A percentile compares a stretch with the other conserved stretches of the same genome.
Conservation (phyloP, 306 rosid genomes). For the Casuarina glauca region DNA sequence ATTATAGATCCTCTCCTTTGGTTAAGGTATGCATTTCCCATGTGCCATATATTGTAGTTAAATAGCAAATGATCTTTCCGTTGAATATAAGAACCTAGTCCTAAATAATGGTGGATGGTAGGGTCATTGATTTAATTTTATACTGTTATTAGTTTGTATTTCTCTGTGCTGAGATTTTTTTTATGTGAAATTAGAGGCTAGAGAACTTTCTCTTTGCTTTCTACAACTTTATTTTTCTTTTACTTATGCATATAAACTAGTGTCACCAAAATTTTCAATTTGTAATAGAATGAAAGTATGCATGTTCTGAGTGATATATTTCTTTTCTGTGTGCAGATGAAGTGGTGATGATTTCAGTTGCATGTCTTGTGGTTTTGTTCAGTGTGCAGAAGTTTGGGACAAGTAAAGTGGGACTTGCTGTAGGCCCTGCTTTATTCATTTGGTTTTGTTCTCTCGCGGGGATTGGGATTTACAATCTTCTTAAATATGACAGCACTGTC, state of each 20-base stretch:
- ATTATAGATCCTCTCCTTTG: neutral
- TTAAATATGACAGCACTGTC: slow-evolving; percentile 71
- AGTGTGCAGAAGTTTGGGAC: slow-evolving; percentile 97
- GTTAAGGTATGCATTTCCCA: neutral
- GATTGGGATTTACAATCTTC: slow-evolving; percentile 84
- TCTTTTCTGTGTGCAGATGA: slow-evolving; percentile 63
- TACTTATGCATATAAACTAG: neutral
- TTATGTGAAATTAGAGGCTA: neutral
- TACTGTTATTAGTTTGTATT: neutral
- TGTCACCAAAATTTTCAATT: neutral
- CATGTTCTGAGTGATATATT: neutral
- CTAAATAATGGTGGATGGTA: neutral
- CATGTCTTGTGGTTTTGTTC: slow-evolving; percentile 78
- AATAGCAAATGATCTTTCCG: neutral
- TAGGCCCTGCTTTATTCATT: slow-evolving; percentile 92
- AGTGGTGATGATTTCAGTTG: slow-evolving; percentile 90
- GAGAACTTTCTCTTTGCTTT: neutral
- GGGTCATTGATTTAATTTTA: neutral
- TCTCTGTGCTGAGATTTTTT: neutral
- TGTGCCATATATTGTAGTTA: neutral
- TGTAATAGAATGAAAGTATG: neutral
- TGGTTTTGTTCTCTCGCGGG: slow-evolving; percentile 93
- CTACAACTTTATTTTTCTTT: neutral
- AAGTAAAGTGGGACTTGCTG: slow-evolving; percentile 88
- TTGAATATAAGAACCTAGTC: neutral